These are phyloP conservation scores for Cicer chorassanicum DNA, from an alignment of 306 rosid genomes.

Conservation along the genomic window DNA sequence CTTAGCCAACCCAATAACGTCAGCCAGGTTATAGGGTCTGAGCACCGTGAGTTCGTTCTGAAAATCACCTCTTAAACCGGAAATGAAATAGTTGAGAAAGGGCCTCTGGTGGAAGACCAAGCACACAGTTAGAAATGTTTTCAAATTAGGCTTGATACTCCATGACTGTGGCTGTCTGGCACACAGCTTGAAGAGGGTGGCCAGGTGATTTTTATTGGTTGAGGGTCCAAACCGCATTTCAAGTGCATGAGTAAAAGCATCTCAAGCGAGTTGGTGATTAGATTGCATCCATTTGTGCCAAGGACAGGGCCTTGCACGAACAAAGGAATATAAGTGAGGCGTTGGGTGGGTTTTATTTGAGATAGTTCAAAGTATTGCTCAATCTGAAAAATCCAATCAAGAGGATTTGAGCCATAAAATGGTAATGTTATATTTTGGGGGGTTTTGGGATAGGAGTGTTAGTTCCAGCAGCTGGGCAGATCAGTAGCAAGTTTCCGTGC, in stretches of 20 bases:
- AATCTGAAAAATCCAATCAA: neutral
- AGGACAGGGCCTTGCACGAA: neutral
- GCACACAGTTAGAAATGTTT: neutral
- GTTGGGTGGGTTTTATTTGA: neutral
- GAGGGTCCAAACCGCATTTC: neutral
- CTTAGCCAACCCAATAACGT: neutral
- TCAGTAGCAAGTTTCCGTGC: neutral
- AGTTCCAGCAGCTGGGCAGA: neutral
- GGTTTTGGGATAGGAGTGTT: neutral
- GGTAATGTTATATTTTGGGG: neutral
- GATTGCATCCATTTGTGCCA: neutral
- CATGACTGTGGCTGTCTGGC: neutral
- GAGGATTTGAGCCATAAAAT: neutral
- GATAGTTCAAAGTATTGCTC: neutral
- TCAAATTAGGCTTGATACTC: neutral
- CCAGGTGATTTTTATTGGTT: neutral
- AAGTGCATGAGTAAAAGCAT: neutral
- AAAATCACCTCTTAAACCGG: neutral
- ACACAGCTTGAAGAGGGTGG: neutral
- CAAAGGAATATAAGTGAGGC: neutral
- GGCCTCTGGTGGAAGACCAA: neutral
- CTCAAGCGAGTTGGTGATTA: neutral
- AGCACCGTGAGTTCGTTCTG: neutral
- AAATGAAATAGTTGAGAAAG: neutral
- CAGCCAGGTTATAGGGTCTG: neutral